Conservation (phyloP, 1,139 yeast species). For the Hyphopichia khmerensis region DNA sequence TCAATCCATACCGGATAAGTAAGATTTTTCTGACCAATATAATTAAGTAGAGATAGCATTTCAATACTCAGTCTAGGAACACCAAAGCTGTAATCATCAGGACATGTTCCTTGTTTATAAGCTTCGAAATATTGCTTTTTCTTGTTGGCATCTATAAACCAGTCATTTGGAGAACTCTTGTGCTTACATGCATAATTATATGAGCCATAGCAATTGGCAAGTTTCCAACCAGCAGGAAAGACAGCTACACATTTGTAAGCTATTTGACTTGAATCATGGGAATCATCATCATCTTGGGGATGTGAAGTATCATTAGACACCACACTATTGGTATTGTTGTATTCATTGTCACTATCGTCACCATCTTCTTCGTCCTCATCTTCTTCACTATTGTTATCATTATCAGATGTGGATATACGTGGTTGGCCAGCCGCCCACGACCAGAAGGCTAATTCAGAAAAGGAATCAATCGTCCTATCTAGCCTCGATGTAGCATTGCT, state of each 20-base stretch:
- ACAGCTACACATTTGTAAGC: conserved; percentile 66
- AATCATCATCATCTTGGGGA: neutral
- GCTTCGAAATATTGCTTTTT: conserved; percentile 54
- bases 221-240: conserved; percentile 50
- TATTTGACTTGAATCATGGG: conserved; percentile 8
- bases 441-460: conserved; percentile 52
- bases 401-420: neutral
- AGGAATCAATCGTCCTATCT: conserved; percentile 17
- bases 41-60: conserved; percentile 28
- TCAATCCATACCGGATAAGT: conserved; percentile 70
- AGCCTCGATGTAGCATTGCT: conserved; percentile 10
- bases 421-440: conserved; percentile 70
- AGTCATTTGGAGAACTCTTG: conserved; percentile 34
- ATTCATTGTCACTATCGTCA: conserved; percentile 3
- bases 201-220: conserved; percentile 61
- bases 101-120: conserved; percentile 40
- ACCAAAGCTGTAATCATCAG: conserved; percentile 49
- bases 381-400: conserved; percentile 3
- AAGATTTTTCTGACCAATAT: conserved; percentile 15
- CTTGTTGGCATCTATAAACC: conserved; percentile 41
- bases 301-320: conserved; percentile 2
- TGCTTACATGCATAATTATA: conserved; percentile 59
- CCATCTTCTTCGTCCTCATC: neutral
- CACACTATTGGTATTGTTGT: neutral
- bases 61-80: conserved; percentile 54